Base-by-base conservation (phyloP, 768 basidiomycete species). In the Russula lepida region DNA sequence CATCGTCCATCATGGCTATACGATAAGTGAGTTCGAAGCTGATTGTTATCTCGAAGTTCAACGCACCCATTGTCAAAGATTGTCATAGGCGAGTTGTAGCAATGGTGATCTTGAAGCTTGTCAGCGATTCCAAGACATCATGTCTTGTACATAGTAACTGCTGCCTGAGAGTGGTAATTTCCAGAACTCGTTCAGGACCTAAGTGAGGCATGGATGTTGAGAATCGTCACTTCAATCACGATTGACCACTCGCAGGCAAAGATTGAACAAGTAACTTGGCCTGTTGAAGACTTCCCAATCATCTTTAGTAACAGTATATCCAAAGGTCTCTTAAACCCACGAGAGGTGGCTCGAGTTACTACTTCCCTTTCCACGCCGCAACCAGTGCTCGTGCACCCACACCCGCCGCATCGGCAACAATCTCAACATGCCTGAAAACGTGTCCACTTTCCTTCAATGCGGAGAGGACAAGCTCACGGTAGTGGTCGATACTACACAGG, bases 321-420 rank as follows among this genome's bases (percentile, higher is more conserved):
- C 19, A 37, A 37, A 35, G 27, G 1, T 48, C 21, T 49, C 49
- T 19, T 21, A 43, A 54, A 30, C 35, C 48, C 4, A 41, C 27
- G 4, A 11, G 27, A 49, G 3, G 48, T 27, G 5, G 39, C 33
- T 41, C 21, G 17, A n/a, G n/a, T 44, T 39, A 4, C 27, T 61
- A 62, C 13, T 44, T 60, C 27, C 50, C 50, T 46, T 55, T 28
- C 60, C 59, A 66, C 21, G 63, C 59, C 44, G 57, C 59, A 0
- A 81, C 81, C 47, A 91, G 72, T 8, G 82, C 82, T 44, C 73
- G 71, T 2, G 86, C 90, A 9, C 89, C 90, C 21, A 75, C 73
- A 3, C 76, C 81, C 1, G 88, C 84, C 0, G 85, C 84, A 70
- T 92, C 88, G 43, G 83, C 78, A 13, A 92, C 79, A 67, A 82